A percentile compares a stretch with the other conserved stretches of the same genome.
Evolutionary conservation across 2,329 filamentous ascomycete species (phyloP).

Genomic region (Trichoderma brevicompactum): DNA sequence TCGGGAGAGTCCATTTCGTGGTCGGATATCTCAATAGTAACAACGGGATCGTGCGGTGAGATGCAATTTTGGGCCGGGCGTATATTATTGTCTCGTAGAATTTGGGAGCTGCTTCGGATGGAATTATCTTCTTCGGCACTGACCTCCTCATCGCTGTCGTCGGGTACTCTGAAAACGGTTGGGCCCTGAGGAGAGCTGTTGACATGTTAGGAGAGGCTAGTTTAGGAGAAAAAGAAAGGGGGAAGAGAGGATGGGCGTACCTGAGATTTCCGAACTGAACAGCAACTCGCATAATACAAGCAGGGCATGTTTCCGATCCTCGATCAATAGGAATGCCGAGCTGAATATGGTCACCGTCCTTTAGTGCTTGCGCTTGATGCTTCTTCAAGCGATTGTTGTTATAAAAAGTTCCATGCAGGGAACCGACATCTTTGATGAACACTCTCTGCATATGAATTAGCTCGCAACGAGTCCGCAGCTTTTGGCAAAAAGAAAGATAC

Average conservation of each 20-base stretch:
- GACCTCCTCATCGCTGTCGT: constrained; percentile 44
- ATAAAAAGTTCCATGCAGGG: constrained; percentile 58
- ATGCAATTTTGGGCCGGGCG: constrained; percentile 33
- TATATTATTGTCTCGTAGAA: constrained; percentile 39
- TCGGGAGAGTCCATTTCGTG: constrained; percentile 29
- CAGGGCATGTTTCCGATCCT: constrained; percentile 43
- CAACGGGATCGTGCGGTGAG: not conserved
- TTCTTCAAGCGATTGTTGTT: constrained; percentile 41
- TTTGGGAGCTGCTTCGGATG: constrained; percentile 36
- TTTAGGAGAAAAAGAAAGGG: not conserved
- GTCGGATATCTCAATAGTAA: constrained; percentile 34
- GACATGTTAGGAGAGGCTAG: constrained; percentile 31
- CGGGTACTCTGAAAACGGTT: constrained; percentile 49
- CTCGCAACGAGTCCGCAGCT: not conserved
- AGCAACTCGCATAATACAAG: constrained; percentile 44
- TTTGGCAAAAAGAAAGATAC: not conserved
- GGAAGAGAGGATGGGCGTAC: constrained; percentile 30
- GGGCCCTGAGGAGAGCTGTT: constrained; percentile 37
- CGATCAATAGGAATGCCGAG: constrained; percentile 46
- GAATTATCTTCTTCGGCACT: constrained; percentile 37
- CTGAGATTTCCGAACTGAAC: constrained; percentile 38
- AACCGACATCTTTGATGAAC: constrained; percentile 51
- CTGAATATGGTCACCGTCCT: constrained; percentile 40
- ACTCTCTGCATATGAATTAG: constrained; percentile 46
- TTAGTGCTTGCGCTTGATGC: constrained; percentile 32